Conservation (phyloP, 306 rosid species). For the Arachis stenosperma region DNA sequence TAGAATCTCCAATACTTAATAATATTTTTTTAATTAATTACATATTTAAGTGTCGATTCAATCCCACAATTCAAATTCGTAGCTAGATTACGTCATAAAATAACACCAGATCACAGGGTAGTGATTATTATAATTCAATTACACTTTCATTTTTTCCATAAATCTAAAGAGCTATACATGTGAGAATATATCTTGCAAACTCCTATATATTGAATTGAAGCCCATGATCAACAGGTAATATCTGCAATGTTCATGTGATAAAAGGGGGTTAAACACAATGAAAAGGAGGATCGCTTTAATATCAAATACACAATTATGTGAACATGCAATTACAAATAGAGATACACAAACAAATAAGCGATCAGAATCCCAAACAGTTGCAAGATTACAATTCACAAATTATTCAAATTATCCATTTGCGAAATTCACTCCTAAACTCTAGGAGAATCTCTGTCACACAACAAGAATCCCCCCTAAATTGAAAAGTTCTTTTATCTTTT, state of each 20-base stretch:
- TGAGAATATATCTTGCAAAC: conserved; percentile 74
- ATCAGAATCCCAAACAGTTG: conserved; percentile 1
- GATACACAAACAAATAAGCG: neutral
- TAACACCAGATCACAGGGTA: neutral
- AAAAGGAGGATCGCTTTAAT: neutral
- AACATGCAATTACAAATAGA: neutral
- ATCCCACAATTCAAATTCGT: conserved; percentile 2
- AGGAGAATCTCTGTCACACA: neutral
- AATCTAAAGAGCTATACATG: conserved; percentile 48
- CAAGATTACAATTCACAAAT: neutral
- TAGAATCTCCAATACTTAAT: neutral
- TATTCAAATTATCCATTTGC: neutral
- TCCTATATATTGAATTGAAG: conserved; percentile 55
- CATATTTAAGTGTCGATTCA: conserved; percentile 16
- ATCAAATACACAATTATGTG: neutral
- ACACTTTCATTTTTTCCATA: neutral
- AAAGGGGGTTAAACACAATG: too few relatives aligned
- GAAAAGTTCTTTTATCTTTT: too few relatives aligned
- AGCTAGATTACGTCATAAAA: too few relatives aligned
- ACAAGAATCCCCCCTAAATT: too few relatives aligned
- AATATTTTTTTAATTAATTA: neutral
- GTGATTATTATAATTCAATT: conserved; percentile 9
- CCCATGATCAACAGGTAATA: conserved; percentile 55
- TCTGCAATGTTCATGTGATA: conserved; percentile 40
- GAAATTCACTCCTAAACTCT: conserved; percentile 16